These are phyloP conservation scores for Aureobasidium sp. DNA, from an alignment of 2,329 filamentous ascomycete species.

Conservation along the genomic window DNA sequence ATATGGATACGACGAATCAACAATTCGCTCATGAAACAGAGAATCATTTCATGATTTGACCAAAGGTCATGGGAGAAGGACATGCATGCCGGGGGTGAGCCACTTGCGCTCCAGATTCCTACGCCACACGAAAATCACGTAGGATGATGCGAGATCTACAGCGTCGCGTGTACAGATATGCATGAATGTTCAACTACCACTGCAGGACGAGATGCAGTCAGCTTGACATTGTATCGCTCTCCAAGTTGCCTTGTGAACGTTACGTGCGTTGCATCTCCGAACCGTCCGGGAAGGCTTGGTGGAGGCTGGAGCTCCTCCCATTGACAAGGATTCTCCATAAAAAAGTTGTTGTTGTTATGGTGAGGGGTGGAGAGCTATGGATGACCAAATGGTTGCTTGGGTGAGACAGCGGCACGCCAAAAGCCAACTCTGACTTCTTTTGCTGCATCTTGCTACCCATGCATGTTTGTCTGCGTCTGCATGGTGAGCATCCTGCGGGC, in stretches of 20 bases:
- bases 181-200: neutral
- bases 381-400: neutral
- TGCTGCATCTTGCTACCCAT: neutral
- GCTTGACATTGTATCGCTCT: neutral
- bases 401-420: neutral
- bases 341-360: neutral
- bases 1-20: neutral
- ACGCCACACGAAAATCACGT: slow-evolving; percentile 6
- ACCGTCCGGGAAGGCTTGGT: neutral
- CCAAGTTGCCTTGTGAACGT: neutral
- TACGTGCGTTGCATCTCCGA: neutral
- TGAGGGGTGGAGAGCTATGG: neutral
- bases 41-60: neutral
- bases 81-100: neutral
- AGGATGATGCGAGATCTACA: slow-evolving; percentile 1
- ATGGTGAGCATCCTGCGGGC: neutral
- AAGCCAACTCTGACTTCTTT: neutral
- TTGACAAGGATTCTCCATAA: neutral
- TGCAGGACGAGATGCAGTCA: neutral
- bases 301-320: neutral
- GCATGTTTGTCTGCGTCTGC: neutral
- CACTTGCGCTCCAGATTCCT: neutral
- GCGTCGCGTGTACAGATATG: neutral
- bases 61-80: neutral
- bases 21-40: neutral